These are phyloP conservation scores for Lagenaria siceraria DNA, from an alignment of 306 rosid species.

Conservation along the genomic window DNA sequence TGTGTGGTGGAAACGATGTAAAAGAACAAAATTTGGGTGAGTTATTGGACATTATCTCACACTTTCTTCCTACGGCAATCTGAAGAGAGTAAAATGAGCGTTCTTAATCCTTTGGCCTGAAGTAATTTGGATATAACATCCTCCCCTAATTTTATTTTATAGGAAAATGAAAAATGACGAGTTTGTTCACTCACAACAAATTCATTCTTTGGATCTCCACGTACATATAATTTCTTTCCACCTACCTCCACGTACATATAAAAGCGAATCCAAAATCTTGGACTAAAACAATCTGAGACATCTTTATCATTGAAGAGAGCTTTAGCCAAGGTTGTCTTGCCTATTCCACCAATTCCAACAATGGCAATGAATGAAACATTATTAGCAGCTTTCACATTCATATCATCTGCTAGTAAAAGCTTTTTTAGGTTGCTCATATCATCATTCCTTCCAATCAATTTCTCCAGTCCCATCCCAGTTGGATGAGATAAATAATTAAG, in stretches of 20 bases:
- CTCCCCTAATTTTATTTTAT: background rate
- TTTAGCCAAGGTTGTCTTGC: slow-evolving; percentile 33
- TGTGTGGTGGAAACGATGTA: background rate
- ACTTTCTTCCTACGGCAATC: no score
- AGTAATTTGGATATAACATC: background rate
- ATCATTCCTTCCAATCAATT: background rate
- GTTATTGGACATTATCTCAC: background rate
- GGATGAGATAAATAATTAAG: no score
- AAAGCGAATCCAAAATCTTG: slow-evolving; percentile 34
- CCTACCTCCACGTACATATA: slow-evolving; percentile 22
- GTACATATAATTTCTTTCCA: slow-evolving; percentile 7
- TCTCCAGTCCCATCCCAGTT: no score
- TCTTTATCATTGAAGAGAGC: slow-evolving; percentile 25
- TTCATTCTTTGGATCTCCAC: background rate
- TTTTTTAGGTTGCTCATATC: background rate
- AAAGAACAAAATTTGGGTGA: background rate
- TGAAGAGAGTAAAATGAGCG: background rate
- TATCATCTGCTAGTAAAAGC: background rate
- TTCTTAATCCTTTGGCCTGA: background rate
- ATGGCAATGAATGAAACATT: background rate
- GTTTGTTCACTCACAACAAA: background rate
- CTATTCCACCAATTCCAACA: slow-evolving; percentile 18
- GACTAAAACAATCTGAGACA: slow-evolving; percentile 17
- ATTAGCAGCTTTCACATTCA: background rate
- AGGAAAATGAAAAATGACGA: background rate